phyloP scores from a whole-genome alignment of 495 filamentous ascomycete genomes.

The Chaetomium tenue region DNA sequence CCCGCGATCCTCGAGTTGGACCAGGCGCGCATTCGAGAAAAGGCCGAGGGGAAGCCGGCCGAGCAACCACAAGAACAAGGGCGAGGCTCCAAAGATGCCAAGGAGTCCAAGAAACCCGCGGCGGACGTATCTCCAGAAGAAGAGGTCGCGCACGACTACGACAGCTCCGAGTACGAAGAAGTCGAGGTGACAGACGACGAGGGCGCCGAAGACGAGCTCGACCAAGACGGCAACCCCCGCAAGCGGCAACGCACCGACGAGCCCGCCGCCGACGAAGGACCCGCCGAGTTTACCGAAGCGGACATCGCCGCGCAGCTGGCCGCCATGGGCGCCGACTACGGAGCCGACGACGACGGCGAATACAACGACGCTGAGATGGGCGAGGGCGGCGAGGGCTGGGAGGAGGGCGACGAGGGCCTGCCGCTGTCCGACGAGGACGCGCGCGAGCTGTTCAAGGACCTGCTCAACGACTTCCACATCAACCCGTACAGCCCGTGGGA shows the following conservation, averaged over 20 bases:
- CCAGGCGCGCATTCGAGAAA: slow-evolving; percentile 53
- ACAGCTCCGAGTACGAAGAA: slow-evolving; percentile 74
- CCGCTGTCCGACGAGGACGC: slow-evolving; percentile 67
- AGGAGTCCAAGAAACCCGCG: not conserved
- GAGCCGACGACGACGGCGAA: not conserved
- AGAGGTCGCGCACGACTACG: slow-evolving; percentile 32
- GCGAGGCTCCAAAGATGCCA: slow-evolving; percentile 15
- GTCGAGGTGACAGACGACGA: slow-evolving; percentile 80
- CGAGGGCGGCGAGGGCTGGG: slow-evolving; percentile 63
- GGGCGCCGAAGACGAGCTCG: slow-evolving; percentile 40
- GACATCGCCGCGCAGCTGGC: slow-evolving; percentile 92
- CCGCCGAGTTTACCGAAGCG: slow-evolving; percentile 89
- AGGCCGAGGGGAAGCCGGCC: slow-evolving; percentile 36
- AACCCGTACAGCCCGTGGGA: slow-evolving; percentile 94
- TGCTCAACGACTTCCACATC: slow-evolving; percentile 76
- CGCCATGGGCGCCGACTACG: slow-evolving; percentile 76
- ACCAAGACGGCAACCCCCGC: slow-evolving; percentile 51
- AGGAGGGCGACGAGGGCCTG: slow-evolving; percentile 67
- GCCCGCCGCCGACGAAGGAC: slow-evolving; percentile 43
- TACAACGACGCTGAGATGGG: slow-evolving; percentile 61
- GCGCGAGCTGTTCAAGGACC: slow-evolving; percentile 73
- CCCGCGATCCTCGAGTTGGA: slow-evolving; percentile 74
- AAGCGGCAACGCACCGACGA: slow-evolving; percentile 69
- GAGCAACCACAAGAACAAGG: not conserved
- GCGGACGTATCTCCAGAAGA: slow-evolving; percentile 4